phyloP scores from a whole-genome alignment of 140 eudicot genomes.

The Senecio squalidus region DNA sequence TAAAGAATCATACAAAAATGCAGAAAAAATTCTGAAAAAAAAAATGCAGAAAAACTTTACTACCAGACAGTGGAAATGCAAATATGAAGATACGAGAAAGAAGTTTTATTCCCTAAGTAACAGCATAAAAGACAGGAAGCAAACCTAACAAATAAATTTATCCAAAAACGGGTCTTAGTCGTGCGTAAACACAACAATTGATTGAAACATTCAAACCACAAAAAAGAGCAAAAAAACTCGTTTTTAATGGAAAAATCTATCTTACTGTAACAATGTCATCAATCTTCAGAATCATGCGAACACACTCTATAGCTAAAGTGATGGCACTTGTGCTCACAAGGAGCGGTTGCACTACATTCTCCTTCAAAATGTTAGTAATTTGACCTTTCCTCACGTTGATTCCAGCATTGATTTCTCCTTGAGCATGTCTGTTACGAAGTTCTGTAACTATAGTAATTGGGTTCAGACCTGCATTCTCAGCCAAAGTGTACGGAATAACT shows the following conservation, averaged over 20 bases:
- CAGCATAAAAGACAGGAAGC: neutral
- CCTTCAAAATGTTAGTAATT: constrained; percentile 88
- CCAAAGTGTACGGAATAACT: constrained; percentile 88
- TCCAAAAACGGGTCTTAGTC: neutral
- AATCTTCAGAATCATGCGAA: constrained; percentile 95
- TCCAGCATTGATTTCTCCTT: constrained; percentile 86
- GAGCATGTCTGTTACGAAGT: constrained; percentile 91
- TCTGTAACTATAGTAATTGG: constrained; percentile 88
- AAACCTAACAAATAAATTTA: neutral
- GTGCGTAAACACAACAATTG: neutral
- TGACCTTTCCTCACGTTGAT: constrained; percentile 96
- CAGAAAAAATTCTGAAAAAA: neutral
- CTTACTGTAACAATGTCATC: constrained; percentile 96
- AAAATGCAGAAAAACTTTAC: neutral
- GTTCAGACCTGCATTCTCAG: constrained; percentile 93
- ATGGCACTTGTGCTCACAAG: constrained; percentile 97
- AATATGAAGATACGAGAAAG: neutral
- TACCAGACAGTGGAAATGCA: neutral
- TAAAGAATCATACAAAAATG: neutral
- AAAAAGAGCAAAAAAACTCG: neutral
- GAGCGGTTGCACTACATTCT: constrained; percentile 94
- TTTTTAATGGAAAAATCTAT: constrained; percentile 32
- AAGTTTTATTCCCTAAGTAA: neutral
- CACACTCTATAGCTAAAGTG: constrained; percentile 82
- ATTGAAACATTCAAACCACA: neutral